Evolutionary conservation across 1,284 basidiomycete genomes (phyloP), one percentile per base, ranked within the genome.

Genomic region (Pseudozyma hubeiensis): DNA sequence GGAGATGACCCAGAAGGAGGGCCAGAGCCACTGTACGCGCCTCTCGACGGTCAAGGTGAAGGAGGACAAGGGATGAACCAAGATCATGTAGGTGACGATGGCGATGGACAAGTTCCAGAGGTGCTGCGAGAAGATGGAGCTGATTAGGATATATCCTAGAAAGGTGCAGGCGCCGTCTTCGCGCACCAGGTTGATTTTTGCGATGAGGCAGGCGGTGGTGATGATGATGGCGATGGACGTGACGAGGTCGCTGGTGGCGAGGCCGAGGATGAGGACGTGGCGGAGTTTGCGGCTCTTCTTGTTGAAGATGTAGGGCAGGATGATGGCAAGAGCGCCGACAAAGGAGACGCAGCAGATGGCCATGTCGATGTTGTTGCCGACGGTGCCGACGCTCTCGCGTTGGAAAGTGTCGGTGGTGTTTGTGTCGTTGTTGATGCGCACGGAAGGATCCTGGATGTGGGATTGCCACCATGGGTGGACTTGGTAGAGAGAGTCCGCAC

Each of bases 21-120:
- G 77, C 78, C 78, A 80, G 31, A 81, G 68, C 78, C 73, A 80
- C 11, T 64, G 35, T 5, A 81, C 56, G 19, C 68, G 57, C 51
- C 68, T 60, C 59, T 81, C 79, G 14, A 80, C 62, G 24, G 72
- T 64, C 34, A 75, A 45, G 19, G 78, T 79, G 43, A 75, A 75
- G 14, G 48, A 46, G 37, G 75, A 73, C 4, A 81, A 63, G 9
- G 79, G 79, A 50, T 75, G 68, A n/a, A 80, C 77, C 19, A 81
- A 58, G 66, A 81, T 80, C 67, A 80, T 74, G 66, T 80, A 80
- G 43, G 79, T 81, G 64, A 81, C 69, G 30, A 71, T 49, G 33
- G 74, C 78, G 46, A 81, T 81, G 58, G 63, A 52, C 13, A 81
- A 58, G 49, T 81, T 81, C 79, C 79, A 81, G 11, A 81, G 58